Conservation (phyloP, 345 rosid genomes). For the Brassica rapa region DNA sequence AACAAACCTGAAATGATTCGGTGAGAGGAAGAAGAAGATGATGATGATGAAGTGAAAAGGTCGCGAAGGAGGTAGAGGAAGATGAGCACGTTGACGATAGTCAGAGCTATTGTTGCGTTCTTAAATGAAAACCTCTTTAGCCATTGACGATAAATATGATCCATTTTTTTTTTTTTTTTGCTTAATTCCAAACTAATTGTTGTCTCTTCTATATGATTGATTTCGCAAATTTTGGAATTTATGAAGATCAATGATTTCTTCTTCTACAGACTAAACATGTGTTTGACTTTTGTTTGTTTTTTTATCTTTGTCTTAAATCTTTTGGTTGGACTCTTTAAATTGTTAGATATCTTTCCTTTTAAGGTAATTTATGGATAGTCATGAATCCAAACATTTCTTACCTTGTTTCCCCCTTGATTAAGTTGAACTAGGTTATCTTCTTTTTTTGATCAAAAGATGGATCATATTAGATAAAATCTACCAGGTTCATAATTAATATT, state of each 20-base stretch:
- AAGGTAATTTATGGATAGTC: neutral
- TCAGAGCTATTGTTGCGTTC: neutral
- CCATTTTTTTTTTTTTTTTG: neutral
- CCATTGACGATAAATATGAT: neutral
- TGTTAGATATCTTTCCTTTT: neutral
- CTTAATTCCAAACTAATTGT: neutral
- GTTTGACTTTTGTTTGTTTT: neutral
- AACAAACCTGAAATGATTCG: neutral
- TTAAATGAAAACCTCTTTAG: neutral
- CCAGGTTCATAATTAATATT: neutral
- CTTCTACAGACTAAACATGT: neutral
- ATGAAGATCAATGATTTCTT: neutral
- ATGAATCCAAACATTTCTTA: neutral
- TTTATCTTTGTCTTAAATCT: neutral
- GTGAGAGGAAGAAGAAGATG: neutral
- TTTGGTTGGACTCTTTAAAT: neutral
- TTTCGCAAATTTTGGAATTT: neutral
- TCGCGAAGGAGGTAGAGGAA: neutral
- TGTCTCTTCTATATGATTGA: neutral
- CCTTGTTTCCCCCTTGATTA: neutral
- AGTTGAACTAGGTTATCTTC: neutral
- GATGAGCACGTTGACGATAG: neutral
- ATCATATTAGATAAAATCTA: neutral
- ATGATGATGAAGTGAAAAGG: neutral
- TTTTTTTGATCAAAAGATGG: neutral